Evolutionary conservation across 768 basidiomycete genomes (phyloP).

Genomic region (Lentinula lateritia): DNA sequence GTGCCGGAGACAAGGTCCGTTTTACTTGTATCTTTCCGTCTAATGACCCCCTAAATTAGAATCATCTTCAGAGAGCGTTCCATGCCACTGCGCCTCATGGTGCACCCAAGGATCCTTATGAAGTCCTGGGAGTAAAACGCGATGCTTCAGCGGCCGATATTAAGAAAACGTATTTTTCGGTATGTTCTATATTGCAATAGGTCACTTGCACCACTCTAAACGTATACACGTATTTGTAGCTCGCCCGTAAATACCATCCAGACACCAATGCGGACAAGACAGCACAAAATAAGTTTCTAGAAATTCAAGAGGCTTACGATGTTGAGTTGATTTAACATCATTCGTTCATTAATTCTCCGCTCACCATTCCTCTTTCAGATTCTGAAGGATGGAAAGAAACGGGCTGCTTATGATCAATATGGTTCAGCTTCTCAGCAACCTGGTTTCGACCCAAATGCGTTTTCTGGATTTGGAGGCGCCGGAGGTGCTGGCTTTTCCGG

Average conservation of each 20-base stretch:
- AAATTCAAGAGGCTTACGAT: conserved; percentile 97
- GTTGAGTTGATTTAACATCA: conserved; percentile 33
- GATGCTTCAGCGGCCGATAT: conserved; percentile 85
- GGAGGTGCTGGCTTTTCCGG: conserved; percentile 48
- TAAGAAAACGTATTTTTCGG: conserved; percentile 96
- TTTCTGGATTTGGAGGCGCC: conserved; percentile 50
- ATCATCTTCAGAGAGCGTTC: conserved; percentile 56
- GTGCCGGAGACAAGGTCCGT: conserved; percentile 35
- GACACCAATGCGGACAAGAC: conserved; percentile 92
- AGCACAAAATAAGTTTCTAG: conserved; percentile 89
- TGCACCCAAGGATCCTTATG: conserved; percentile 80
- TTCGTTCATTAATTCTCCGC: conserved; percentile 8
- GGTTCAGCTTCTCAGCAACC: conserved; percentile 89
- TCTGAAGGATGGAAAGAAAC: conserved; percentile 92
- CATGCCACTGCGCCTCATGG: conserved; percentile 59
- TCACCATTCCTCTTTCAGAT: conserved; percentile 43
- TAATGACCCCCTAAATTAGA: conserved; percentile 6
- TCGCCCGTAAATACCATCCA: conserved; percentile 97
- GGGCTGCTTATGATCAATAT: conserved; percentile 85
- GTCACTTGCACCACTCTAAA: neutral
- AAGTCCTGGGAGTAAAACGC: conserved; percentile 81
- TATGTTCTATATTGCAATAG: conserved; percentile 32
- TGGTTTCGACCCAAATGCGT: conserved; percentile 90
- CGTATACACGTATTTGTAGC: conserved; percentile 39
- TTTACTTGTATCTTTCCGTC: conserved; percentile 6